A percentile compares a stretch with the other conserved stretches of the same genome.
These are phyloP conservation scores for Spathaspora gorwiae DNA, from an alignment of 805 yeast species.

Conservation along the genomic window DNA sequence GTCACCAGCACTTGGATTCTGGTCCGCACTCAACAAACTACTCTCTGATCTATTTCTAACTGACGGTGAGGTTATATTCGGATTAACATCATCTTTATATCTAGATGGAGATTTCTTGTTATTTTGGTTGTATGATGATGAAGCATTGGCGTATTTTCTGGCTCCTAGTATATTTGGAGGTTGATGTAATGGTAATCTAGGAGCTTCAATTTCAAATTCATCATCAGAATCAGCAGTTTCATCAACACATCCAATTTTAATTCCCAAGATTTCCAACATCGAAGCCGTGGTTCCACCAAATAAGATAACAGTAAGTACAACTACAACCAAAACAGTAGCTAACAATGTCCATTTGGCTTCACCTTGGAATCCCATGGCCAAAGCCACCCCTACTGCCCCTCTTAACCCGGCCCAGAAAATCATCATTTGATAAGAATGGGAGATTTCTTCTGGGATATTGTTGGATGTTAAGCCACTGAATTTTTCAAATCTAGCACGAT, in stretches of 20 bases:
- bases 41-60: constrained; percentile 3
- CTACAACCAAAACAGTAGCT: constrained; percentile 95
- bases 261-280: constrained; percentile 92
- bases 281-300: constrained; percentile 99
- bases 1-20: neutral
- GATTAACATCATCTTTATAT: constrained; percentile 1
- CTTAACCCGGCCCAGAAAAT: constrained; percentile 98
- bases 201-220: constrained; percentile 88
- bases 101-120: neutral
- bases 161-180: constrained; percentile 3
- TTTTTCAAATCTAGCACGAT: constrained; percentile 51
- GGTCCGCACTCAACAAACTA: constrained; percentile 1
- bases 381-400: constrained; percentile 99
- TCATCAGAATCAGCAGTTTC: constrained; percentile 77
- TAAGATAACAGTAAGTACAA: constrained; percentile 88
- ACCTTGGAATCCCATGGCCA: constrained; percentile 96
- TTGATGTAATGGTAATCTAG: constrained; percentile 30
- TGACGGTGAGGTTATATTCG: neutral
- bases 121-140: constrained; percentile 6
- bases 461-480: constrained; percentile 22
- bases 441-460: constrained; percentile 74
- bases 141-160: constrained; percentile 13
- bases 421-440: constrained; percentile 96
- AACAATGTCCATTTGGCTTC: constrained; percentile 81
- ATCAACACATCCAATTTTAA: constrained; percentile 84